Conservation (phyloP, 768 basidiomycete genomes). For the Solioccasus polychromus region DNA sequence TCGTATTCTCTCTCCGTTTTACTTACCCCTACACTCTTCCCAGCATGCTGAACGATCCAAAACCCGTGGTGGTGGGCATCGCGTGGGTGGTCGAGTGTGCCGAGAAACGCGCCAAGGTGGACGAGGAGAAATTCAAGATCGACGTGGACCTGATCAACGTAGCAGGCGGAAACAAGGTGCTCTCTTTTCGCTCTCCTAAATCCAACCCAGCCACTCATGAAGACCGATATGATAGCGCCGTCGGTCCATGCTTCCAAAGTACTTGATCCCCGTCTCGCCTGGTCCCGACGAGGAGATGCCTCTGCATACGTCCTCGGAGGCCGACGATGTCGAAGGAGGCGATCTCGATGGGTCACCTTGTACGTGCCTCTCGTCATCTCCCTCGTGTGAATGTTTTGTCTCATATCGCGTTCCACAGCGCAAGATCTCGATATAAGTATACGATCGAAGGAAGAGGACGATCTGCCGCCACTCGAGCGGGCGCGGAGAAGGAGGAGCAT, state of each 20-base stretch:
- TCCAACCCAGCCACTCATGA: neutral
- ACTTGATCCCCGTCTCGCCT: conserved; percentile 39
- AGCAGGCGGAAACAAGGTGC: conserved; percentile 62
- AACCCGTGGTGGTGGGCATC: conserved; percentile 77
- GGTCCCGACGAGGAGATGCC: conserved; percentile 9
- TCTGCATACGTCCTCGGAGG: conserved; percentile 23
- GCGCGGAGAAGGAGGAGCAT: conserved; percentile 52
- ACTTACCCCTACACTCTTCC: no score
- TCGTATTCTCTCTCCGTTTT: neutral
- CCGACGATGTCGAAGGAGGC: conserved; percentile 32
- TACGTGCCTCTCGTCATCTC: conserved; percentile 12
- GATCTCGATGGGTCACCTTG: conserved; percentile 18
- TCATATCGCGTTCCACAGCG: neutral
- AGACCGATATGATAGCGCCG: conserved; percentile 49
- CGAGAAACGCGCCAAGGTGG: conserved; percentile 60
- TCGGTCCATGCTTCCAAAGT: conserved; percentile 68
- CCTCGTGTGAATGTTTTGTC: neutral
- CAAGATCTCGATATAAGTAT: conserved; percentile 28
- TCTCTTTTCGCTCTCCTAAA: neutral
- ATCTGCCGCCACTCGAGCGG: conserved; percentile 66
- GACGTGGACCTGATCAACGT: conserved; percentile 59
- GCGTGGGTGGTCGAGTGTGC: conserved; percentile 89
- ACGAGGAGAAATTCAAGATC: conserved; percentile 63
- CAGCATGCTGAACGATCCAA: conserved; percentile 62
- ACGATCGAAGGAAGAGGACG: conserved; percentile 45